These are phyloP conservation scores for Colletotrichum sp. DNA, from an alignment of 2,329 filamentous ascomycete genomes.

Conservation along the genomic window DNA sequence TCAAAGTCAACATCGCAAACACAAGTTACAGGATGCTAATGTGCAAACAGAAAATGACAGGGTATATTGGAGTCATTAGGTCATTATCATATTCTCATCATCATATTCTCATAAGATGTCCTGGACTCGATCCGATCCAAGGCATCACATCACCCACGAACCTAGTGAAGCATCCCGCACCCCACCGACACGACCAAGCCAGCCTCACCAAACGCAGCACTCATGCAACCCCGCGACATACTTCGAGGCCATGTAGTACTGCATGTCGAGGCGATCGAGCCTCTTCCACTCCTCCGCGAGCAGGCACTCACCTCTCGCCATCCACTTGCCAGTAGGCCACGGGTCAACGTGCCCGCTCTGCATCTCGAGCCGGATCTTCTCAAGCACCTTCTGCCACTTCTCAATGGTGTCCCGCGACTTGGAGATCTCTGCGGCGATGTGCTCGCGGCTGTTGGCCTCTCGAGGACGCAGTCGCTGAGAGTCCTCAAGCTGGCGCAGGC, in stretches of 20 bases:
- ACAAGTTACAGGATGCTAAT: not conserved
- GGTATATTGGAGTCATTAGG: not conserved
- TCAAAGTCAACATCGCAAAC: not conserved
- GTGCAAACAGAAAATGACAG: not conserved
- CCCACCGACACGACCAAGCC: not conserved
- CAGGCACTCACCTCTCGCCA: not conserved
- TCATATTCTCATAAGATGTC: not conserved
- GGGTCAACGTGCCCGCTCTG: rapidly evolving
- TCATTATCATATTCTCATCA: not conserved
- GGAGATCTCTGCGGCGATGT: not conserved
- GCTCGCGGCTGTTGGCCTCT: not conserved
- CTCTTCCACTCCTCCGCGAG: not conserved
- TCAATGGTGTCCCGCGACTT: not conserved
- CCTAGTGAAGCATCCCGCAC: not conserved
- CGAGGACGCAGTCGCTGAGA: rapidly evolving
- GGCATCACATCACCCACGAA: not conserved
- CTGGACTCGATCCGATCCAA: not conserved
- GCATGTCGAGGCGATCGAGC: not conserved
- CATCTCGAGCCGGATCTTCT: not conserved
- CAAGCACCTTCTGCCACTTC: not conserved
- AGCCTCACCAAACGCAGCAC: not conserved
- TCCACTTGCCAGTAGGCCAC: not conserved
- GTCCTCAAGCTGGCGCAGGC: not conserved
- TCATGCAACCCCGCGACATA: not conserved
- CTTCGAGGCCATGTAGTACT: not conserved